Base-by-base conservation (phyloP, 306 rosid genomes). In the Medicago truncatula region DNA sequence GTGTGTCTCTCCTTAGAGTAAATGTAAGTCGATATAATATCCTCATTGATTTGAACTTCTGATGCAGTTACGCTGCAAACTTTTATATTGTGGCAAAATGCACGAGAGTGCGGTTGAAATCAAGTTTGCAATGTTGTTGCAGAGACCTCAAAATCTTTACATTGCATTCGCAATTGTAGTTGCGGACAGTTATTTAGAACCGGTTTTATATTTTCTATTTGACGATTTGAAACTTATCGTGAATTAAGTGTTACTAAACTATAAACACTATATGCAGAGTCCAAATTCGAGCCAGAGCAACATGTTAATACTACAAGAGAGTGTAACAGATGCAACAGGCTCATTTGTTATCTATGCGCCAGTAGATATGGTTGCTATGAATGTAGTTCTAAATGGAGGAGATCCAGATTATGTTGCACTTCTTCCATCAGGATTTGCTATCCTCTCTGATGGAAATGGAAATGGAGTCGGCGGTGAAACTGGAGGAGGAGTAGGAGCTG, bases 261-360 rank as follows among this genome's bases (percentile, higher is more conserved):
- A 21, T 21, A 21, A 21, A 21, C 23, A 21, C 31, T 1, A 28
- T 34, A 57, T 88, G 81, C 17, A 96, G 99, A 96, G 99, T 80
- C 92, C 90, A 0, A 96, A 92, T 85, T 92, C 99, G 62, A 96
- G 98, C 89, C 98, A 96, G 80, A 96, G 96, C 90, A 92, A 92
- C 91, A 96, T 90, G 98, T 78, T 96, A 73, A 90, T 92, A 52
- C 52, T 96, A 3, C 99, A 96, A 89, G 99, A 96, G 88, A 89
- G 99, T 71, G 83, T 93, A 90, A 89, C 89, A 0, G 98, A 96
- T 73, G 73, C 87, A 62, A 92, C 96, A 0, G 98, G 90, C 1
- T 87, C 96, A 0, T 96, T 89, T 71, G 98, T 96, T 1, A 89
- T 96, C 1, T 96, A 92, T 70, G 98, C 99, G 4, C 99, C 99